phyloP scores from a whole-genome alignment of 768 basidiomycete genomes.

The Kwoniella dendrophila region DNA sequence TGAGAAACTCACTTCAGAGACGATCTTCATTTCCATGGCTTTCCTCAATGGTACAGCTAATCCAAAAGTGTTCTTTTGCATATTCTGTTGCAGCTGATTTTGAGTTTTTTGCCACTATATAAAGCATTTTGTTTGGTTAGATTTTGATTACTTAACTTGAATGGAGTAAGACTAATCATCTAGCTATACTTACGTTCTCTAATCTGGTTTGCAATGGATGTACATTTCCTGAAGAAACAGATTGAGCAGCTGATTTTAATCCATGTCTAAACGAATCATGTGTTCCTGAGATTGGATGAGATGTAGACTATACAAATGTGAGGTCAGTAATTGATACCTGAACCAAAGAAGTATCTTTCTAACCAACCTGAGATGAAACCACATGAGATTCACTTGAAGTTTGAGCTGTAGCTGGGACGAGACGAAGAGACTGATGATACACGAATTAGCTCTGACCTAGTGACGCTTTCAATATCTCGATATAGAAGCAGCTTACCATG shows the following conservation, averaged over 20 bases:
- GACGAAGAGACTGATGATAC: constrained; percentile 27
- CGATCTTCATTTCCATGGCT: constrained; percentile 92
- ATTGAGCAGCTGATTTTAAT: constrained; percentile 74
- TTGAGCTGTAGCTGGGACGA: constrained; percentile 33
- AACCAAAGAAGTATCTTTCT: neutral
- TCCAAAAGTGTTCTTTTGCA: constrained; percentile 82
- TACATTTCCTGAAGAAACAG: constrained; percentile 63
- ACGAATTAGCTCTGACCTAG: neutral
- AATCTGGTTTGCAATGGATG: constrained; percentile 70
- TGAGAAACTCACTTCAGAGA: constrained; percentile 65
- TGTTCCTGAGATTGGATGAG: constrained; percentile 66
- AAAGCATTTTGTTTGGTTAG: neutral
- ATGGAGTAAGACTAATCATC: neutral
- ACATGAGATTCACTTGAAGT: constrained; percentile 37
- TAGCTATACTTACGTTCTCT: constrained; percentile 66
- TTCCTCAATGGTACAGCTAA: constrained; percentile 84
- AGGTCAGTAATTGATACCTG: neutral
- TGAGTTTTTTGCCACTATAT: constrained; percentile 91
- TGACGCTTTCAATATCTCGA: neutral
- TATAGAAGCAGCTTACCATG: constrained; percentile 14
- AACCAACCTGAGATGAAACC: constrained; percentile 46
- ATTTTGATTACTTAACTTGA: neutral
- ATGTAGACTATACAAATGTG: constrained; percentile 38
- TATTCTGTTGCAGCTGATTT: constrained; percentile 77
- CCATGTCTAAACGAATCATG: constrained; percentile 89